Percentiles rank a stretch among this genome's conserved stretches.
phyloP scores from a whole-genome alignment of 371 early-diverging fungal genomes.

The Quaeritorhiza haematococci region DNA sequence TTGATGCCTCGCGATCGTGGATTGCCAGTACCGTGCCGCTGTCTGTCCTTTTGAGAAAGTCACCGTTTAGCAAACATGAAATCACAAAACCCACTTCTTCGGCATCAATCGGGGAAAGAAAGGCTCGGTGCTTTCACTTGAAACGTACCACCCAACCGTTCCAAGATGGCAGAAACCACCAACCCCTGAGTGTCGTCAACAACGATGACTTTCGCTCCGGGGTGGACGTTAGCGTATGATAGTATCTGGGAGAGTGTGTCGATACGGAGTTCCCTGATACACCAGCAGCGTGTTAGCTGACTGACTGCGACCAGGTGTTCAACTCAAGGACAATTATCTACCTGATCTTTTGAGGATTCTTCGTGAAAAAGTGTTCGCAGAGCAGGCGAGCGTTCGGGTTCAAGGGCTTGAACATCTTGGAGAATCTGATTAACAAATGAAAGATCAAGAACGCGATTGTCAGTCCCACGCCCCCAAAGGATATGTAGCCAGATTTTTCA shows the following conservation, averaged over 20 bases:
- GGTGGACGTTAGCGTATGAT: slow-evolving; percentile 72
- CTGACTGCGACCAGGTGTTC: no score
- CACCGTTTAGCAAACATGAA: no score
- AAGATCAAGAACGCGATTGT: neutral
- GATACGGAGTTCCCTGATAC: slow-evolving; percentile 71
- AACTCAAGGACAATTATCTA: slow-evolving; percentile 18
- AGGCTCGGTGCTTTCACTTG: no score
- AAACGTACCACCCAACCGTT: slow-evolving; percentile 79
- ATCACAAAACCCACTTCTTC: neutral
- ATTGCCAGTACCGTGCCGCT: no score
- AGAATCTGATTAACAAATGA: slow-evolving; percentile 51
- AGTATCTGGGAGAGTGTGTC: slow-evolving; percentile 92
- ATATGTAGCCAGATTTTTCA: slow-evolving; percentile 1
- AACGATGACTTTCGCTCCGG: slow-evolving; percentile 63
- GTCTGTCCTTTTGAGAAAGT: no score
- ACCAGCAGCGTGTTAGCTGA: no score
- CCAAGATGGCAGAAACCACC: slow-evolving; percentile 70
- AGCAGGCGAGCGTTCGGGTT: slow-evolving; percentile 72
- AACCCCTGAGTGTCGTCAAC: slow-evolving; percentile 90
- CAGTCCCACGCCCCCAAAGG: neutral
- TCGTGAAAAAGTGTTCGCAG: slow-evolving; percentile 71
- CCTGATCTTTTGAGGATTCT: slow-evolving; percentile 78
- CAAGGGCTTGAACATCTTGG: slow-evolving; percentile 76
- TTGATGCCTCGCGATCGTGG: slow-evolving; percentile 70
- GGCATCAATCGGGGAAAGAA: no score